Conservation (phyloP, 257 asterid species). For the Nicotiana undulata region DNA sequence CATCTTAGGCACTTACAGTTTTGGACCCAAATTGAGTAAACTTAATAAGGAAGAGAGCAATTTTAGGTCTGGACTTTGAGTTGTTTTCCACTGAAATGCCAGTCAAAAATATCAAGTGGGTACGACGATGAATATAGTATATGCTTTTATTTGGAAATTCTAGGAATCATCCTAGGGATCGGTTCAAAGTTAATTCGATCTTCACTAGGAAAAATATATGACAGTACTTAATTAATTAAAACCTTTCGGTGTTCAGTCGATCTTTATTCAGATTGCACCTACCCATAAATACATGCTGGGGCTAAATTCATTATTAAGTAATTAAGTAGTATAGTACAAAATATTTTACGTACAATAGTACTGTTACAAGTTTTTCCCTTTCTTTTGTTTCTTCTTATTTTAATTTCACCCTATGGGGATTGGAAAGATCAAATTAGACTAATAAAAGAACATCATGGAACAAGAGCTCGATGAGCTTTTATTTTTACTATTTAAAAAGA, state of each 20-base stretch:
- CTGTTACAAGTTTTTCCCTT: background rate
- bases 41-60: background rate
- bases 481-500: too few species aligned
- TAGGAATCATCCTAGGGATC: constrained; percentile 8
- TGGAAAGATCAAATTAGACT: too few species aligned
- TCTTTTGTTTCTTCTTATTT: too few species aligned
- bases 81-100: constrained; percentile 29
- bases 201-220: background rate
- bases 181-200: background rate
- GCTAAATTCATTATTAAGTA: background rate
- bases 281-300: background rate
- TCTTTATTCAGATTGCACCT: background rate
- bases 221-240: background rate
- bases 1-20: background rate
- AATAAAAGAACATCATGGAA: too few species aligned
- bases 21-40: background rate
- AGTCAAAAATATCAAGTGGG: constrained; percentile 10
- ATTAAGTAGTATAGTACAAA: background rate
- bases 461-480: too few species aligned
- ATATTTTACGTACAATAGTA: background rate
- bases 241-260: background rate
- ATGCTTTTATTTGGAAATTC: background rate
- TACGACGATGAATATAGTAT: background rate
- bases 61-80: constrained; percentile 2
- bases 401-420: too few species aligned